Percentiles rank a stretch among this genome's conserved stretches.
These are phyloP conservation scores for Saccharomyces pastorianus DNA, from an alignment of 1,139 yeast genomes.

Conservation along the genomic window DNA sequence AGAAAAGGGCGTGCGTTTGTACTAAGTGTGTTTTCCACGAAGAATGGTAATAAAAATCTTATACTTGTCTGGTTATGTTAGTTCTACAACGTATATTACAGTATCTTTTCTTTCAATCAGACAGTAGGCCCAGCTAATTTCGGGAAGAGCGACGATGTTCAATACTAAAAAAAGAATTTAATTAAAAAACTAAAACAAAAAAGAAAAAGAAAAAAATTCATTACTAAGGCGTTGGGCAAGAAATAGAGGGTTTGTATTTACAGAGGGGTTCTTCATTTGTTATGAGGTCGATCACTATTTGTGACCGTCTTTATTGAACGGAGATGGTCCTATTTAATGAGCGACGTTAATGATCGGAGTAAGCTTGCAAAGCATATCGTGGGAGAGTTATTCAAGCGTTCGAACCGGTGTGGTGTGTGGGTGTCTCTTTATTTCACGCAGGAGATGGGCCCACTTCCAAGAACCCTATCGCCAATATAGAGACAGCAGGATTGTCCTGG, in stretches of 20 bases:
- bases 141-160: not conserved
- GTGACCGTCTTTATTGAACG: too few species aligned
- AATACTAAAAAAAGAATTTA: not conserved
- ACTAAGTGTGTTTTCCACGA: not conserved
- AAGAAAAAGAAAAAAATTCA: not conserved
- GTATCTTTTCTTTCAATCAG: not conserved
- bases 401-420: not conserved
- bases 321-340: too few species aligned
- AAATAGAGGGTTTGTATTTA: not conserved
- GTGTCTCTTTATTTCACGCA: not conserved
- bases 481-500: slow-evolving; percentile 83
- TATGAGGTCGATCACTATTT: too few species aligned
- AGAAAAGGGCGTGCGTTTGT: too few species aligned
- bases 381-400: too few species aligned
- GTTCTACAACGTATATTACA: not conserved
- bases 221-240: not conserved
- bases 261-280: too few species aligned
- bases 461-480: slow-evolving; percentile 55
- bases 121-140: not conserved
- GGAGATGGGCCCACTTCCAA: slow-evolving; percentile 66
- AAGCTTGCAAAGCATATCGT: too few species aligned
- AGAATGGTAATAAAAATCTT: not conserved
- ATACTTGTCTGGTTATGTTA: not conserved
- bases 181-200: not conserved
- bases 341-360: not conserved